Percentiles rank a stretch among this genome's conserved stretches.
phyloP scores from a whole-genome alignment of 345 rosid genomes.

The Corchorus capsularis region DNA sequence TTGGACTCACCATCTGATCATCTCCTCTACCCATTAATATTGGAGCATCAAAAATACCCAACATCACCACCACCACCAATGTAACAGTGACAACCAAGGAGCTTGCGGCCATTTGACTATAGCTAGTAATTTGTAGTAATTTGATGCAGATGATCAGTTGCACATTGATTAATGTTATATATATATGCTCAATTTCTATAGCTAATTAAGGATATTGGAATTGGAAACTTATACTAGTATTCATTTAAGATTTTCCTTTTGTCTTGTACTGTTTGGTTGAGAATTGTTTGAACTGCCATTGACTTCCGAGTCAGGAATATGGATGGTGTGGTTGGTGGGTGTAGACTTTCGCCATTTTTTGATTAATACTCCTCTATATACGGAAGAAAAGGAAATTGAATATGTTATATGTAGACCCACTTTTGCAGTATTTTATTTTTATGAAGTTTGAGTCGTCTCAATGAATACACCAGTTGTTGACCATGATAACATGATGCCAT shows the following conservation, averaged over 20 bases:
- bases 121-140: no score
- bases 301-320: not conserved
- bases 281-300: not conserved
- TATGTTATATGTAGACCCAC: no score
- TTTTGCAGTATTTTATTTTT: no score
- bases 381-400: no score
- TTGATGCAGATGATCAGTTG: no score
- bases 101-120: not conserved
- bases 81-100: not conserved
- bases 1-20: conserved; percentile 10
- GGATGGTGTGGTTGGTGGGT: not conserved
- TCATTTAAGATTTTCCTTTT: not conserved
- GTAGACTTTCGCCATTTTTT: no score
- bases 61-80: not conserved
- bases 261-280: not conserved
- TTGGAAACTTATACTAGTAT: not conserved
- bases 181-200: no score
- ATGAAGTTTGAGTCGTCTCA: no score
- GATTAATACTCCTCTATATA: no score
- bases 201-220: not conserved
- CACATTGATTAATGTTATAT: no score
- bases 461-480: no score
- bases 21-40: not conserved
- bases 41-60: not conserved
- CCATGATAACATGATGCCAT: no score